phyloP scores from a whole-genome alignment of 139 green algal genomes.

The Spirogloea muscicola region DNA sequence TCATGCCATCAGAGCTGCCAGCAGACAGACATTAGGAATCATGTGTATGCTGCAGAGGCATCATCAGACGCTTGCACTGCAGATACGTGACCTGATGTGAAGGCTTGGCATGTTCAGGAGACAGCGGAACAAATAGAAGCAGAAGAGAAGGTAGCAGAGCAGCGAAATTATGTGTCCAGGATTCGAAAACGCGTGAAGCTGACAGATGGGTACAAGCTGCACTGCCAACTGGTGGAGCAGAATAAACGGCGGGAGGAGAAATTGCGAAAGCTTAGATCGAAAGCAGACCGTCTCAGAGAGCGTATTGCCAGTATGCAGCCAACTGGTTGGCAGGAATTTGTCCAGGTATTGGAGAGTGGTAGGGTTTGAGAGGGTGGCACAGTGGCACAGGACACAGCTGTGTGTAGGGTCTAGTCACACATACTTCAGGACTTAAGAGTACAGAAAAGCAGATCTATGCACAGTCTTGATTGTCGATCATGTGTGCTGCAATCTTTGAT shows the following conservation, averaged over 20 bases:
- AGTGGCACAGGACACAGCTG: no score
- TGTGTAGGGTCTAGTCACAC: no score
- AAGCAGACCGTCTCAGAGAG: slow-evolving; percentile 12
- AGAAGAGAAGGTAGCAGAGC: slow-evolving; percentile 5
- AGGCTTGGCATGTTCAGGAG: neutral
- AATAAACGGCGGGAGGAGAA: slow-evolving; percentile 5
- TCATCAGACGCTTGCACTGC: no score
- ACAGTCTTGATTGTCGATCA: no score
- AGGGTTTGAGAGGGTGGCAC: neutral
- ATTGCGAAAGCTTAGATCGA: slow-evolving; percentile 11
- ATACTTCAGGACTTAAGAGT: no score
- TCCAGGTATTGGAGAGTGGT: slow-evolving; percentile 22
- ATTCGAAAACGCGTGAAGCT: slow-evolving; percentile 21
- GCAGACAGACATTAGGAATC: neutral
- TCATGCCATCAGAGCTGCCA: neutral
- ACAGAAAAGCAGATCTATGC: no score
- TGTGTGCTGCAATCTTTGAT: no score
- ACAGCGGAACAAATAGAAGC: slow-evolving; percentile 7
- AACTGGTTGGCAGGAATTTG: slow-evolving; percentile 43
- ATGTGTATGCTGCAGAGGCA: neutral
- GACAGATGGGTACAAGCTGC: slow-evolving; percentile 4
- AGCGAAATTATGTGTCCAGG: slow-evolving; percentile 10
- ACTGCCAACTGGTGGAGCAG: slow-evolving; percentile 3
- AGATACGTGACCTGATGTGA: no score
- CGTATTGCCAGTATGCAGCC: slow-evolving; percentile 35